A percentile compares a stretch with the other conserved stretches of the same genome.
phyloP scores from a whole-genome alignment of 805 yeast species.

The Metschnikowia lochheadii region DNA sequence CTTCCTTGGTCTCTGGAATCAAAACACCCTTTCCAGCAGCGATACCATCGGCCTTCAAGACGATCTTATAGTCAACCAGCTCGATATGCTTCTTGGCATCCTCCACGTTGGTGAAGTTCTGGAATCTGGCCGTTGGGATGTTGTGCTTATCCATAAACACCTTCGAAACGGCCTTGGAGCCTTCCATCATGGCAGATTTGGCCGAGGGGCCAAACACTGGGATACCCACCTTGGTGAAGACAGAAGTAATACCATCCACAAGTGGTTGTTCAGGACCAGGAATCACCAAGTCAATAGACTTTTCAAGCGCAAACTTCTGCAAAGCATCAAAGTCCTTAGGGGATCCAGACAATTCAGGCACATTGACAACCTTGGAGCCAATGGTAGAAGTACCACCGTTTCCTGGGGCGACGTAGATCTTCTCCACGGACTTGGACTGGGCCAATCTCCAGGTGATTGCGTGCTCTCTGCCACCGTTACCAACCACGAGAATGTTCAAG shows the following conservation, averaged over 20 bases:
- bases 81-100: conserved; percentile 70
- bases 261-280: conserved; percentile 99
- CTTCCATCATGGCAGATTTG: conserved; percentile 91
- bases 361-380: conserved; percentile 57
- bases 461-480: conserved; percentile 99
- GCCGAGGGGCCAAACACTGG: conserved; percentile 97
- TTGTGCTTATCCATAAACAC: conserved; percentile 87
- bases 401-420: conserved; percentile 92
- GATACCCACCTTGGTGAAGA: conserved; percentile 77
- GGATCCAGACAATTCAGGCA: conserved; percentile 58
- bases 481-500: conserved; percentile 63
- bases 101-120: conserved; percentile 73
- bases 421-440: conserved; percentile 67
- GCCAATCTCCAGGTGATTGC: conserved; percentile 90
- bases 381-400: conserved; percentile 80
- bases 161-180: conserved; percentile 92
- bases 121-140: conserved; percentile 92
- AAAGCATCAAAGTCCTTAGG: conserved; percentile 66
- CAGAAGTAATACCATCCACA: conserved; percentile 83
- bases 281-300: conserved; percentile 68
- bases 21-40: conserved; percentile 99
- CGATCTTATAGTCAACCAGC: conserved; percentile 67
- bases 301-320: conserved; percentile 67
- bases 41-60: conserved; percentile 94
- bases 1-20: conserved; percentile 79